Evolutionary conservation across 306 rosid genomes (phyloP), one percentile per base, ranked within the genome.

Genomic region (Vigna nakashimae): DNA sequence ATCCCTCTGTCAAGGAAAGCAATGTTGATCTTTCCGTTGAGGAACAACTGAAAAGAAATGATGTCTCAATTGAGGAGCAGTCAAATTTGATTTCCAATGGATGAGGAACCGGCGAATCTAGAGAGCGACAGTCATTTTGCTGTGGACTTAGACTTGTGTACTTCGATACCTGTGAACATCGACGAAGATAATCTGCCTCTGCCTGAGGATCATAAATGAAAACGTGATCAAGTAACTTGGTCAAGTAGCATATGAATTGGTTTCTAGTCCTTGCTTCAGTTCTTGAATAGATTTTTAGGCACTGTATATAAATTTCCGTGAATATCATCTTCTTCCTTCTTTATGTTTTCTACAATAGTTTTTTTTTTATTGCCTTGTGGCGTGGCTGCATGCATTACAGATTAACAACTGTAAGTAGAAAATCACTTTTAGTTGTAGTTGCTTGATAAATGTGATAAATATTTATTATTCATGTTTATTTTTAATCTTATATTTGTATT

Each of bases 51-150:
- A 83, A 77, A 79, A 80, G 43, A 76, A 76, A 75, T 22, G 77
- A 49, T 78, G 26, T 80, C 65, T 75, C 82, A 12, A 38, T 20
- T 32, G 71, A 67, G 16, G 79, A 80, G 80, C 85, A 82, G 38
- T n/a, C 64, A n/a, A 64, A 89, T 75, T 88, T 90, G 80, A 86
- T 91, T 83, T 76, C 77, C 77, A 57, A 80, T 89, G 50, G 92
- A 87, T 9, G 85, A 42, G 28, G 85, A 77, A 49, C 80, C 26
- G 0, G 79, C 55, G 15, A 83, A 79, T 77, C 73, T 78, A 5
- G 62, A 72, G 66, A 71, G 68, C n/a, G 50, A 69, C 9, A 57
- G 26, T 56, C 79, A 74, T 67, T 69, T 86, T 65, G 78, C 82
- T 34, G 62, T 86, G 73, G 89, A 84, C 76, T 63, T 72, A 76